A percentile compares a stretch with the other conserved stretches of the same genome.
Conservation (phyloP, 352 stramenopile genomes). For the Pythium dissotocum region DNA sequence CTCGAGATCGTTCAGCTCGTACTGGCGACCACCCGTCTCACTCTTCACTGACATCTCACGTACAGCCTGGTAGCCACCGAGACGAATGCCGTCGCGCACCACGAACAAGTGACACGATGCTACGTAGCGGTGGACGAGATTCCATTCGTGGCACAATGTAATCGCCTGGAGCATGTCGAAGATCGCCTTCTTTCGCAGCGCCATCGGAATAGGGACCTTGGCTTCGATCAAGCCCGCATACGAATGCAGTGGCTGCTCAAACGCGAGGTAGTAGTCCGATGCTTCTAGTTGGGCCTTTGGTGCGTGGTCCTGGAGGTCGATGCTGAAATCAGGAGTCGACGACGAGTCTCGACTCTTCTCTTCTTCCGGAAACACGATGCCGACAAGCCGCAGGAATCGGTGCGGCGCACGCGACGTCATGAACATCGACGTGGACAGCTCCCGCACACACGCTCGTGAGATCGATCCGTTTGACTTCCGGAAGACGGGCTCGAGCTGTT, state of each 20-base stretch:
- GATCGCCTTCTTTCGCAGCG: constrained; percentile 65
- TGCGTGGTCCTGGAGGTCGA: constrained; percentile 4
- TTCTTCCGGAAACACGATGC: constrained; percentile 68
- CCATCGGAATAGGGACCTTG: constrained; percentile 40
- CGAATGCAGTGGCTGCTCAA: constrained; percentile 78
- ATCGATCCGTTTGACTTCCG: constrained; percentile 43
- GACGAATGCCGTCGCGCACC: constrained; percentile 60
- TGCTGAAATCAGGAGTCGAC: background rate
- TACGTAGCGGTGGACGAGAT: constrained; percentile 81
- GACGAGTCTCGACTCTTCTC: constrained; percentile 1
- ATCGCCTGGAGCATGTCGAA: constrained; percentile 72
- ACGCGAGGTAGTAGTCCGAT: constrained; percentile 72
- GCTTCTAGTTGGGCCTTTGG: constrained; percentile 29
- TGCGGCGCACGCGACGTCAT: constrained; percentile 45
- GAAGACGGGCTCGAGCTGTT: constrained; percentile 57
- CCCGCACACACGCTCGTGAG: constrained; percentile 53
- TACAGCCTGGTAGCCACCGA: constrained; percentile 73
- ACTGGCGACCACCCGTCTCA: constrained; percentile 29
- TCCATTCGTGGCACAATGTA: constrained; percentile 61
- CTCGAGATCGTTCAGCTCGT: constrained; percentile 74
- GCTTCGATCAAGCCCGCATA: constrained; percentile 76
- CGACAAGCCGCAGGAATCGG: constrained; percentile 59
- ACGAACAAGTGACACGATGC: constrained; percentile 71
- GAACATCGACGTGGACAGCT: constrained; percentile 48
- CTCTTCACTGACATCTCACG: constrained; percentile 30